phyloP scores from a whole-genome alignment of 1,284 basidiomycete genomes.

The Sphaerobolus stellatus region DNA sequence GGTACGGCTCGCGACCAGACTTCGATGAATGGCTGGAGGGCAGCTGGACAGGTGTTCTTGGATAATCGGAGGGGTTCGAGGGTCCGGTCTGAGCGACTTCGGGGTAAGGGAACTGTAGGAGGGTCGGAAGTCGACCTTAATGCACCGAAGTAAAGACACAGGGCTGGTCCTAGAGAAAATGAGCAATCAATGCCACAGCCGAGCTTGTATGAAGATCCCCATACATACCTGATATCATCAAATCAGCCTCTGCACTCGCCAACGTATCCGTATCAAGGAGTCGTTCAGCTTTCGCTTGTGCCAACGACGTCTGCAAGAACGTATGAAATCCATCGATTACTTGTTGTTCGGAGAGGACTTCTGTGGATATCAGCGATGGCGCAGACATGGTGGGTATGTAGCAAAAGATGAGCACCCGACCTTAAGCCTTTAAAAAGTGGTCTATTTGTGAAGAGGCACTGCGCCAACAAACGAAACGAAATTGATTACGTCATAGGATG shows the following conservation, averaged over 20 bases:
- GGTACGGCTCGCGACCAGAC: conserved; percentile 71
- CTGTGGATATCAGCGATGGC: conserved; percentile 16
- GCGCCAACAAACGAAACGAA: too few species aligned
- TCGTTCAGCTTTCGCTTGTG: conserved; percentile 70
- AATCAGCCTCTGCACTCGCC: conserved; percentile 71
- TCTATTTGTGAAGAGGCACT: too few species aligned
- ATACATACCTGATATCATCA: conserved; percentile 74
- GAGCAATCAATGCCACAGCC: conserved; percentile 1
- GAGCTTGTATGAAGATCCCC: background rate
- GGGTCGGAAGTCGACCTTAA: conserved; percentile 60
- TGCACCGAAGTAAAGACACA: conserved; percentile 70
- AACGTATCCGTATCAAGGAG: conserved; percentile 69
- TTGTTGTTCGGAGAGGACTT: conserved; percentile 55
- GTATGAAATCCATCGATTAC: conserved; percentile 76
- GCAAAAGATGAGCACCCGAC: too few species aligned
- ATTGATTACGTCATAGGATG: too few species aligned
- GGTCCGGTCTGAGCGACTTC: conserved; percentile 30
- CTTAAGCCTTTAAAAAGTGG: too few species aligned
- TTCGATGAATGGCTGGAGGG: conserved; percentile 64
- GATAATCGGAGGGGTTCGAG: conserved; percentile 47
- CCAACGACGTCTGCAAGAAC: conserved; percentile 73
- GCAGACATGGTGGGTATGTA: conserved; percentile 11
- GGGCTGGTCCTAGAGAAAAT: conserved; percentile 50
- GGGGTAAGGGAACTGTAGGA: conserved; percentile 59
- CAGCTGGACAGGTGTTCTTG: conserved; percentile 52